Evolutionary conservation across 179 eudicot species (phyloP), one percentile per base, ranked within the genome.

Genomic region (Amaranthus tricolor): DNA sequence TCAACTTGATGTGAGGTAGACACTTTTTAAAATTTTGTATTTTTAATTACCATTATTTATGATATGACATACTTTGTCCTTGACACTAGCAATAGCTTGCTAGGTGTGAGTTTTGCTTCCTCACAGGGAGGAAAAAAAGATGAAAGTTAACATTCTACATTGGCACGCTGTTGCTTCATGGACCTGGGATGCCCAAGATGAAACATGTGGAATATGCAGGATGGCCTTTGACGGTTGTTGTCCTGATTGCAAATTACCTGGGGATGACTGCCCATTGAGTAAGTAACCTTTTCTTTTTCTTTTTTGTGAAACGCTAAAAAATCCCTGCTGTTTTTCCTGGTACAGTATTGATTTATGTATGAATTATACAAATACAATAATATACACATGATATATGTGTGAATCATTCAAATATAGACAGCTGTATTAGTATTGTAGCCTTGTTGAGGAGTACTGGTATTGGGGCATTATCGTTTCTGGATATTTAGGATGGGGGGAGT

Each of bases 131-230:
- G 65, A 53, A 77, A 65, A 72, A 75, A 83, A 60, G 73, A 91
- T 90, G 97, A 91, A 91, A 83, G 94, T 90, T 72, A 91, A 90
- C 68, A 78, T 91, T 78, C 65, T 88, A 24, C 91, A 93, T 80
- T 94, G 97, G 98, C 98, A 94, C 82, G 94, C 94, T 52, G 93
- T 94, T 68, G 96, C 96, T 84, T 92, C 98, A 60, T 94, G 98
- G 98, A 94, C 98, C 14, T 92, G 96, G 97, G 96, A 90, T 79
- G 94, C 97, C 7, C 97, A 92, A 73, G 98, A 94, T 84, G 98
- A 94, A 81, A 88, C 97, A 57, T 94, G 97, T 79, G 98, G 98
- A 21, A 90, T 92, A 43, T 94, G 97, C 76, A 88, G 98, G 80
- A 90, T 92, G 96, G 93, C 96, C 58, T 94, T 90, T 84, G 98